A percentile compares a stretch with the other conserved stretches of the same genome.
Evolutionary conservation across 2,329 filamentous ascomycete species (phyloP).

Genomic region (Ascomycota sp.): DNA sequence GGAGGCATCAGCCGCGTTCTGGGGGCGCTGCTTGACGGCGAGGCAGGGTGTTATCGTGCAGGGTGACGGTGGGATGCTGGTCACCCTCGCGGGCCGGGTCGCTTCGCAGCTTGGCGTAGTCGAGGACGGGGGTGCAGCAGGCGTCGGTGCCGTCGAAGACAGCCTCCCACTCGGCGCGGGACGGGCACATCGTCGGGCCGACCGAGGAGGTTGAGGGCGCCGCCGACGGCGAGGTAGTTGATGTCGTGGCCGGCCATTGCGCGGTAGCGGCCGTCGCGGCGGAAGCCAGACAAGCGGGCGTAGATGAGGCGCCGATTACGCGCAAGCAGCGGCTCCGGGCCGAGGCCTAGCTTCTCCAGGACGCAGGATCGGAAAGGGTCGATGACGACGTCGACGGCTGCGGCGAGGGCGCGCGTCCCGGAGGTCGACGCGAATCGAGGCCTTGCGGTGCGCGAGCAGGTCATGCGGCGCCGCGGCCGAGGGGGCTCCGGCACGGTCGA

Average conservation of each 20-base stretch:
- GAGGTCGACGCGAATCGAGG: slow-evolving; percentile 61
- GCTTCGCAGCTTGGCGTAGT: slow-evolving; percentile 47
- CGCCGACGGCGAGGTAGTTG: slow-evolving; percentile 83
- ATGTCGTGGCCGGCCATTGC: slow-evolving; percentile 90
- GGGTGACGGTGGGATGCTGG: slow-evolving; percentile 47
- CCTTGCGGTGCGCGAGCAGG: slow-evolving; percentile 60
- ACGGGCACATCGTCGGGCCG: slow-evolving; percentile 48
- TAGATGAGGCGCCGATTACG: slow-evolving; percentile 61
- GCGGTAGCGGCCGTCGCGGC: slow-evolving; percentile 67
- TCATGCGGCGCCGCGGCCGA: slow-evolving; percentile 44
- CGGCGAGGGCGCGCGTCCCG: slow-evolving; percentile 50
- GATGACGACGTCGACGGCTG: slow-evolving; percentile 69
- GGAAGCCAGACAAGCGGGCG: slow-evolving; percentile 75
- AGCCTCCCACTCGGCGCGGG: slow-evolving; percentile 56
- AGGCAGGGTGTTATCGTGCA: slow-evolving; percentile 53
- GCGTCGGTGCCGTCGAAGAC: slow-evolving; percentile 84
- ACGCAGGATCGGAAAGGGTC: slow-evolving; percentile 88
- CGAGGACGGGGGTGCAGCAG: slow-evolving; percentile 75
- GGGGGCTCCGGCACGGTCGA: slow-evolving; percentile 42
- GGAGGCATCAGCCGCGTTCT: slow-evolving; percentile 11
- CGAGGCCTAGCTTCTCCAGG: slow-evolving; percentile 64
- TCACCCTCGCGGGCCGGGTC: slow-evolving; percentile 35
- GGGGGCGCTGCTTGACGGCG: slow-evolving; percentile 29
- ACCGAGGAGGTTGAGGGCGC: slow-evolving; percentile 59
- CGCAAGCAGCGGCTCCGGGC: slow-evolving; percentile 43